These are phyloP conservation scores for Santalum album DNA, from an alignment of 164 flowering plant species.

Conservation along the genomic window DNA sequence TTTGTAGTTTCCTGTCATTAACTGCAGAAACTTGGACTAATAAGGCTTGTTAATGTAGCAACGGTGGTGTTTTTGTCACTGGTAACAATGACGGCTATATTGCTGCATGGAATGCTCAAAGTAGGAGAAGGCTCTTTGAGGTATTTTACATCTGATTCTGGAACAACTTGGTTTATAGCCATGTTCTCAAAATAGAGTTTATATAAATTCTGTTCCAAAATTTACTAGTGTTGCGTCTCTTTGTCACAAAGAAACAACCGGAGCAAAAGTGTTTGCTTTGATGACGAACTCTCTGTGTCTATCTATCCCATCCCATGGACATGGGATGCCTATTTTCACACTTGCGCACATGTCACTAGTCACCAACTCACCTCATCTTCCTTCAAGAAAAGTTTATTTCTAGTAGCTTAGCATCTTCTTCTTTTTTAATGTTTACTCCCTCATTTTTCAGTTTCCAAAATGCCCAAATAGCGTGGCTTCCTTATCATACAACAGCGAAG, in stretches of 20 bases:
- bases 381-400: not conserved
- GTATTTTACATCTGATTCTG: slow-evolving; percentile 23
- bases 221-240: too few relatives aligned
- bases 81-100: slow-evolving; percentile 80
- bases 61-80: slow-evolving; percentile 50
- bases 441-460: slow-evolving; percentile 43
- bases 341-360: not conserved
- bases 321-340: too few relatives aligned
- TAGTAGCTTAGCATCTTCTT: not conserved
- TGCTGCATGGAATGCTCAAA: slow-evolving; percentile 61
- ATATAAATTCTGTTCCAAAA: not conserved
- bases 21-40: slow-evolving; percentile 1
- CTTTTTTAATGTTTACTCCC: slow-evolving; percentile 1
- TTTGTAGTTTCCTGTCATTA: not conserved
- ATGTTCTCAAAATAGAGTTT: not conserved
- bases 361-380: not conserved
- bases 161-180: not conserved
- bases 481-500: slow-evolving; percentile 55
- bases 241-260: too few relatives aligned
- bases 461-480: slow-evolving; percentile 63
- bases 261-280: not conserved
- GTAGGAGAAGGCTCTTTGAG: slow-evolving; percentile 60
- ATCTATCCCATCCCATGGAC: too few relatives aligned
- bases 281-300: too few relatives aligned
- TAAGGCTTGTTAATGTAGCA: slow-evolving; percentile 13